Base-by-base conservation (phyloP, 2,329 filamentous ascomycete genomes). In the Cercospora beticola region DNA sequence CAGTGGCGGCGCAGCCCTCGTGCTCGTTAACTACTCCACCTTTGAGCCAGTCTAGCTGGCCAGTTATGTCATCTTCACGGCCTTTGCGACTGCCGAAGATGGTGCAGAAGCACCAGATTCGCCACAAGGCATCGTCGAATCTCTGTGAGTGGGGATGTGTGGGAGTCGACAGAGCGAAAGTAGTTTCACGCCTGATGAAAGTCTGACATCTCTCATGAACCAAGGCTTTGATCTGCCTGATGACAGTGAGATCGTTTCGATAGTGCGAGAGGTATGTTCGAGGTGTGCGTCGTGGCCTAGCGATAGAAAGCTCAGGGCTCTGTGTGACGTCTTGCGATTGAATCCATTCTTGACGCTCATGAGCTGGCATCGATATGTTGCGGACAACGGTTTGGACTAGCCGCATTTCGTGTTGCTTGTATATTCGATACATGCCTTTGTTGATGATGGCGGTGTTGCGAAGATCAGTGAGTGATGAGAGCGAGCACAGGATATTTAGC, bases 81-180 rank as follows among this genome's bases (percentile, higher is more conserved):
- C 82, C 83, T 71, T 87, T 88, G 0, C 83, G 82, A 61, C 82
- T 84, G 0, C 88, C 88, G 64, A 90, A 90, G 33, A 89, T 85
- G 64, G 83, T 84, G 77, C 87, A 89, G 77, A 90, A 90, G 0
- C 85, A 88, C 87, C 88, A 89, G 31, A 90, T 85, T 2, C 88
- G 85, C 86, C 87, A 90, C 59, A 90, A 83, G 0, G 88, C 87
- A 76, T 88, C 83, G 67, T 89, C 86, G 28, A 89, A 82, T 66
- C 87, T 84, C 49, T 81, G 80, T 1, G 84, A 82, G 8, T 77
- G 72, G 8, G 82, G 79, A 49, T 76, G 74, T 54, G 83, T 81
- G 21, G 81, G 76, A 4, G 83, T 85, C 1, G 83, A 79, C 3
- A 90, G 80, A 2, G 86, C 86, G 23, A 79, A 78, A 5, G 86